A percentile compares a stretch with the other conserved stretches of the same genome.
Evolutionary conservation across 352 stramenopile genomes (phyloP).

Genomic region (Phytophthora aleatoria): DNA sequence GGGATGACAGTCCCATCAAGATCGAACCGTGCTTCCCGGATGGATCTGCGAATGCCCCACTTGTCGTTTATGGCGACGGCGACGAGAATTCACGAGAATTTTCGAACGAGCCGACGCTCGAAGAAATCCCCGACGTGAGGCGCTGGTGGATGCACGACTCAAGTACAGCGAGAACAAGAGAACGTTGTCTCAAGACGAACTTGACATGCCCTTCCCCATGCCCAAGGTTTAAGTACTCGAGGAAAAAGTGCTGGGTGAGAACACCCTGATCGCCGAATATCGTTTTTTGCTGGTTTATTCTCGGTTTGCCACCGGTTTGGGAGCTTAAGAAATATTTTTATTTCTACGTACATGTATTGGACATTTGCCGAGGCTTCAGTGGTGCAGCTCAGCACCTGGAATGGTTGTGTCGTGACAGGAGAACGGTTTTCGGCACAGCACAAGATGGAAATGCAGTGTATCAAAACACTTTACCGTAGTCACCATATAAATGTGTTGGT

Average conservation of each 20-base stretch:
- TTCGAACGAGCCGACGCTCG: background rate
- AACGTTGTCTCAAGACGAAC: background rate
- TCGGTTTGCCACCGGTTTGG: no score
- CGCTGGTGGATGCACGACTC: background rate
- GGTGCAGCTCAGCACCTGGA: no score
- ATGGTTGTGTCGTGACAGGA: no score
- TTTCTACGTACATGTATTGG: no score
- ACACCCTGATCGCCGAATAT: background rate
- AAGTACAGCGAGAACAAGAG: background rate
- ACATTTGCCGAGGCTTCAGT: no score
- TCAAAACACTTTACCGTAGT: background rate
- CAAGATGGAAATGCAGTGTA: no score
- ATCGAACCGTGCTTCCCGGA: background rate
- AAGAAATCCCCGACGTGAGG: background rate
- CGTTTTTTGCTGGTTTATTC: no score
- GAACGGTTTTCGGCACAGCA: background rate
- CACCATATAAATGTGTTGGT: constrained; percentile 6
- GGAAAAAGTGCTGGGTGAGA: background rate
- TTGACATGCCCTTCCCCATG: background rate
- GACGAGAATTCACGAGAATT: background rate
- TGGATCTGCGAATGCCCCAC: background rate
- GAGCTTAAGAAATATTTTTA: no score
- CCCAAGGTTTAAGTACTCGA: background rate
- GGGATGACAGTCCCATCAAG: background rate
- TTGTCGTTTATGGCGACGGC: background rate